Base-by-base conservation (phyloP, 148 eudicot genomes). In the Camellia granthamiana region DNA sequence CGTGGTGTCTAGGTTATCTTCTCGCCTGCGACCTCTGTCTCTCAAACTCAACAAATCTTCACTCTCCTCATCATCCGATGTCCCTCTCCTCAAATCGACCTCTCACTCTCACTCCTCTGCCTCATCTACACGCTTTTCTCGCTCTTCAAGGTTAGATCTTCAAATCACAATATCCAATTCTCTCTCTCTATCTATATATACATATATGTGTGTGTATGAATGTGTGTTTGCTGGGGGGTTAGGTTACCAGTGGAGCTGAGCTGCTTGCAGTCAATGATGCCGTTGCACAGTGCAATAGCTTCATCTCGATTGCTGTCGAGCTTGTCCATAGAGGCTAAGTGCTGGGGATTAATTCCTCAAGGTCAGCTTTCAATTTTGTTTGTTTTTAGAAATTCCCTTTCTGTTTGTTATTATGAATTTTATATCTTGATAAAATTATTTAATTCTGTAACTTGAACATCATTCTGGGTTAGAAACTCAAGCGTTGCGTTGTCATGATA, bases 201-300 rank as follows among this genome's bases (percentile, higher is more conserved):
- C n/a, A 6, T 52, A 1, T 16, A 10, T 42, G 38, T 1, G 5
- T 7, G 42, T 42, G 4, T 0, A 42, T 43, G 42, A 18, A 8
- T 16, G 14, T 41, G 23, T 59, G 51, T 75, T 16, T 59, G 30
- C 43, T 58, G 67, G 21, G 69, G 41, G 14, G n/a, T 55, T 68
- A 78, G 80, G 74, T 68, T 78, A 68, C 80, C 80, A 2, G 74
- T 78, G 52, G 80, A 78, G 80, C 47, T 78, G 80, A 78, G 80
- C 80, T 67, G 80, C 80, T 54, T 78, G 80, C 65, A 68, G 30
- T 78, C 80, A 42, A 78, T 78, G 74, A 78, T 78, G 80, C 80
- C 80, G 47, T 68, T 78, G 80, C 80, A 78, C 80, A 78, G 80
- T 7, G 80, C 80, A 18, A 78, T 78, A 30, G 80, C 80, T 52